Base-by-base conservation (phyloP, 345 rosid species). In the Brassica incana region DNA sequence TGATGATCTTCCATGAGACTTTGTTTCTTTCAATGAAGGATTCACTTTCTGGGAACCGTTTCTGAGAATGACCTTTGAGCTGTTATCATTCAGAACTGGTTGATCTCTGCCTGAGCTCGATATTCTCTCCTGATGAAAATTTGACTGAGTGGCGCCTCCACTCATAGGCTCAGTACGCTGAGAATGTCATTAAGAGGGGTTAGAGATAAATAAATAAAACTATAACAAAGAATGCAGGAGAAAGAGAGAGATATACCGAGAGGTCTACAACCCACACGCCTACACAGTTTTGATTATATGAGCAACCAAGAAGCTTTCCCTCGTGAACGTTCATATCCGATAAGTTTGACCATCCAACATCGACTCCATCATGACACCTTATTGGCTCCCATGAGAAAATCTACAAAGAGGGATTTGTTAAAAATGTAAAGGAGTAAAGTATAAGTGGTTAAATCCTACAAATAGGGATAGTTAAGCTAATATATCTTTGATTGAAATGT, bases 241-340 rank as follows among this genome's bases (percentile, higher is more conserved):
- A 52, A 32, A 23, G 32, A 69, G 38, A 63, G 79, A 64, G 72
- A 67, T 60, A 79, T 93, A 95, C 99, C 91, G 95, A 88, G 83
- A 93, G 89, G 81, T 93, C 99, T 20, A 90, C 99, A 78, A 96
- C 98, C 99, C 99, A 96, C 67, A 96, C 97, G 81, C 98, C 99
- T 25, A 96, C 99, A 77, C 99, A 92, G 69, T 90, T 96, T 87
- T 96, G 99, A 85, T 96, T 96, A 81, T 88, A 90, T 6, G 99
- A 96, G 88, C 99, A 96, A 70, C 97, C 98, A 40, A 96, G 97
- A 78, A 96, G 99, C 89, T 96, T 96, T 71, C 97, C 99, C 84
- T 93, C 97, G 43, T 93, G 94, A 79, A 96, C 89, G 86, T 88
- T 92, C 81, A 96, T 91, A 87, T 96, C 99, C 0, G 94, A 89